Evolutionary conservation across 2,329 filamentous ascomycete genomes (phyloP).

Genomic region (Neurospora sp.): DNA sequence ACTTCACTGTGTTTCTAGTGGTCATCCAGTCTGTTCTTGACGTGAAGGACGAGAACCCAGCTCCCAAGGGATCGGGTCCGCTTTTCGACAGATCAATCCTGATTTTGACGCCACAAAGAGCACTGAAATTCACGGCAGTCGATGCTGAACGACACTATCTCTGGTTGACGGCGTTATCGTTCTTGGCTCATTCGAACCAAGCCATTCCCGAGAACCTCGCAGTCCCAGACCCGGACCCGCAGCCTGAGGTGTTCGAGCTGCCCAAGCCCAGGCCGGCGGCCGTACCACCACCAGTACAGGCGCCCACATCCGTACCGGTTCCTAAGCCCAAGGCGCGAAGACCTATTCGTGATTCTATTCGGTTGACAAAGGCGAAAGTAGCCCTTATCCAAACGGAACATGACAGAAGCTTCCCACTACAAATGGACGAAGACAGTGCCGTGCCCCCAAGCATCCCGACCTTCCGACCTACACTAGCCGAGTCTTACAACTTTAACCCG

Average conservation of each 20-base stretch:
- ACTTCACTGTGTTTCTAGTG: conserved; percentile 44
- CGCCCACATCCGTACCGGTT: conserved; percentile 54
- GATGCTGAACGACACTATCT: conserved; percentile 82
- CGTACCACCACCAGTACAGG: conserved; percentile 60
- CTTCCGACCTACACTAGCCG: conserved; percentile 31
- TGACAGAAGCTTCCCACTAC: conserved; percentile 17
- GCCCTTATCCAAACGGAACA: conserved; percentile 15
- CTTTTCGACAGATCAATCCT: conserved; percentile 90
- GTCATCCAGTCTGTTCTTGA: conserved; percentile 93
- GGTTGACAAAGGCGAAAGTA: conserved; percentile 64
- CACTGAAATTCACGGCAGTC: conserved; percentile 86
- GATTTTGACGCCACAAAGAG: conserved; percentile 85
- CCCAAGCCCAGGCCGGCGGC: conserved; percentile 38
- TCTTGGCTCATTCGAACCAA: conserved; percentile 83
- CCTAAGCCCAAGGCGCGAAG: conserved; percentile 56
- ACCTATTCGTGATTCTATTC: conserved; percentile 77
- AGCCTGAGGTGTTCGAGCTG: conserved; percentile 40
- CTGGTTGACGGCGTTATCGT: conserved; percentile 90
- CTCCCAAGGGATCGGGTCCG: conserved; percentile 57
- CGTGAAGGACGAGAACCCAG: conserved; percentile 84
- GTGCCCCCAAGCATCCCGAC: conserved; percentile 39
- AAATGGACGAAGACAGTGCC: conserved; percentile 28
- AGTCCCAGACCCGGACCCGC: conserved; percentile 39
- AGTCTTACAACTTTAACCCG: conserved; percentile 20
- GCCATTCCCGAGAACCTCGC: conserved; percentile 65